Evolutionary conservation across 1,284 basidiomycete species (phyloP).

Genomic region (Pterulicium gracile): DNA sequence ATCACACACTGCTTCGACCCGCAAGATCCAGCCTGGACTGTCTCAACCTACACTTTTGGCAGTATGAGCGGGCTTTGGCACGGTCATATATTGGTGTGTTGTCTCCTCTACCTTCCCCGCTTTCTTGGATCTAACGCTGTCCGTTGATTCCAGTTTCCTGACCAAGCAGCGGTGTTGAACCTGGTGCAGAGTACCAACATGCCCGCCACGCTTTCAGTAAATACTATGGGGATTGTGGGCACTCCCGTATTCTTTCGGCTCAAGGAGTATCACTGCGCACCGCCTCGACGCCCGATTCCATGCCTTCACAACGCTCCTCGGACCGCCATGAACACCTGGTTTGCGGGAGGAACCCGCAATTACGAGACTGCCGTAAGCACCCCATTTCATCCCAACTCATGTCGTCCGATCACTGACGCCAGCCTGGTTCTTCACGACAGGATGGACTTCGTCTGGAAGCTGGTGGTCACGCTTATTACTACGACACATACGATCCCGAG

Average conservation of each 20-base stretch:
- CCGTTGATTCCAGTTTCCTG: background rate
- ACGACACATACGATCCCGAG: background rate
- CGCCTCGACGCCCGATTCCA: background rate
- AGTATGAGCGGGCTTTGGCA: background rate
- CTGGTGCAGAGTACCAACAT: background rate
- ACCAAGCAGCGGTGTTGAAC: background rate
- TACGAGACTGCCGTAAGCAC: background rate
- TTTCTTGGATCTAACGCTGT: background rate
- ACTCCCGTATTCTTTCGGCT: background rate
- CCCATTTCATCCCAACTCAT: too few species aligned
- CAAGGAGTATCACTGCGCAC: background rate
- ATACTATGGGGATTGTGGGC: background rate
- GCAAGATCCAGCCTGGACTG: background rate
- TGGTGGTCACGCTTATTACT: background rate
- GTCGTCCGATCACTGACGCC: too few species aligned
- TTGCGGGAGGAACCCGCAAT: background rate
- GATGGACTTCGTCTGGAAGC: background rate
- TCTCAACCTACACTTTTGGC: background rate
- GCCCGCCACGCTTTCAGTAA: background rate
- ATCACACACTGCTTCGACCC: background rate
- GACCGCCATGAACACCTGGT: background rate
- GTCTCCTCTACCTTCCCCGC: background rate
- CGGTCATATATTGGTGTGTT: background rate
- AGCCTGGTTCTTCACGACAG: too few species aligned
- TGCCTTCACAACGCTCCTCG: background rate